phyloP scores from a whole-genome alignment of 768 basidiomycete genomes.

The Lactarius vividus region DNA sequence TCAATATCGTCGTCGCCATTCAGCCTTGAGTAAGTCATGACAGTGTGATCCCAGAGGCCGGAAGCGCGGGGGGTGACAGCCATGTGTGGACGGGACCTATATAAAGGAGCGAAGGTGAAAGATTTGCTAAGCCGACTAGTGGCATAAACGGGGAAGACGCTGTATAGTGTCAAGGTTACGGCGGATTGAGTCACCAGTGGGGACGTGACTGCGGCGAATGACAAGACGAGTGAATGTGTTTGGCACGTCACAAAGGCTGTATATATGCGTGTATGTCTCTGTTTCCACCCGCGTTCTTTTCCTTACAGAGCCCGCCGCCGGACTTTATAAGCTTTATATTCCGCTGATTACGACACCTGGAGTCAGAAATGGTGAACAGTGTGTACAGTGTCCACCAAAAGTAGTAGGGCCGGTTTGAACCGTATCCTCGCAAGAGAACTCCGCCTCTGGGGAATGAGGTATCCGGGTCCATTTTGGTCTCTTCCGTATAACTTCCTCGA shows the following conservation, averaged over 20 bases:
- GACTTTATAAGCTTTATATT: no score
- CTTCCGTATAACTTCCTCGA: no score
- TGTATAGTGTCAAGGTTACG: background rate
- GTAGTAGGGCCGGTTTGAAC: no score
- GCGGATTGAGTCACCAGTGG: background rate
- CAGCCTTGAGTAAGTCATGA: conserved; percentile 37
- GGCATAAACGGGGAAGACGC: background rate
- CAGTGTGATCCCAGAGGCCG: conserved; percentile 45
- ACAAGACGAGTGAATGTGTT: background rate
- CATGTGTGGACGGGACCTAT: conserved; percentile 14
- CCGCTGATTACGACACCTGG: no score
- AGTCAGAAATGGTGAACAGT: no score
- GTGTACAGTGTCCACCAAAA: no score
- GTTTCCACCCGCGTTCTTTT: no score
- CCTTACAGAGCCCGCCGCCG: no score
- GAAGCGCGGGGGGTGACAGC: conserved; percentile 47
- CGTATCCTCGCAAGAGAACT: no score
- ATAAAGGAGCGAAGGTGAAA: background rate
- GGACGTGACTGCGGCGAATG: background rate
- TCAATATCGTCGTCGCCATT: conserved; percentile 35
- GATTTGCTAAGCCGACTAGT: conserved; percentile 12
- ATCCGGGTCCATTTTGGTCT: no score
- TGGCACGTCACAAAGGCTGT: background rate
- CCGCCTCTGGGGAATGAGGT: no score
- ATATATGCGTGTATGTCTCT: background rate